Percentiles rank a stretch among this genome's conserved stretches.
These are phyloP conservation scores for Rubia tinctorum DNA, from an alignment of 305 asterid species.

Conservation along the genomic window DNA sequence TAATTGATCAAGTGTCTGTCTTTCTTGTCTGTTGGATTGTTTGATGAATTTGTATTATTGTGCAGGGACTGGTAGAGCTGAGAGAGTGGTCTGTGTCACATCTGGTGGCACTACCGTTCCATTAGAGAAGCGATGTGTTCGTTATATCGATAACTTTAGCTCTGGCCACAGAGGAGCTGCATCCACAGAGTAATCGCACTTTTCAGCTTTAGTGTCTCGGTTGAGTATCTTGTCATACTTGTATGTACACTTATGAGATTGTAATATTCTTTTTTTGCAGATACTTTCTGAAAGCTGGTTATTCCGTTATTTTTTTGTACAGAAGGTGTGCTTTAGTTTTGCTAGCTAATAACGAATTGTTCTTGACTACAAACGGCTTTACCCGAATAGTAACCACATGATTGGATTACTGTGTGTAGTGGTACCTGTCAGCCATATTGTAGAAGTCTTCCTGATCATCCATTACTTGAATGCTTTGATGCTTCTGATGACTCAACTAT, in stretches of 20 bases:
- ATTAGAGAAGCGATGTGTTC: conserved; percentile 85
- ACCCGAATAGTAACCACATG: background rate
- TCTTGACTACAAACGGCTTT: background rate
- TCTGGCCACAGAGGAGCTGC: conserved; percentile 98
- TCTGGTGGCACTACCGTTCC: conserved; percentile 99
- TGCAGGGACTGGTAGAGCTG: conserved; percentile 37
- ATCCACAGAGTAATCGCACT: conserved; percentile 57
- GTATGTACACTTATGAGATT: conserved; percentile 10
- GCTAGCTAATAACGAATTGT: conserved; percentile 12
- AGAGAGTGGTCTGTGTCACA: conserved; percentile 78
- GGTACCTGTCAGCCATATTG: conserved; percentile 93
- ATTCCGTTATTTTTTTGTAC: conserved; percentile 79
- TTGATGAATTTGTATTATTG: conserved; percentile 18
- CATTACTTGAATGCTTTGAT: conserved; percentile 78
- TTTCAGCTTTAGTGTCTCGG: background rate
- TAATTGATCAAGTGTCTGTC: background rate
- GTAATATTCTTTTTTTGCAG: conserved; percentile 37
- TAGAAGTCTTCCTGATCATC: conserved; percentile 79
- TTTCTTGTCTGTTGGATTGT: conserved; percentile 1
- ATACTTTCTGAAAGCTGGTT: conserved; percentile 84
- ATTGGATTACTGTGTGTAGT: conserved; percentile 36
- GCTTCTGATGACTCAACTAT: conserved; percentile 45
- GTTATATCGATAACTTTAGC: conserved; percentile 91
- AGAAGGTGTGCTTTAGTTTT: conserved; percentile 50
- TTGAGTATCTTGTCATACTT: background rate